A percentile compares a stretch with the other conserved stretches of the same genome.
Evolutionary conservation across 108 stramenopile species (phyloP).

Genomic region (Epithemia pelagica): DNA sequence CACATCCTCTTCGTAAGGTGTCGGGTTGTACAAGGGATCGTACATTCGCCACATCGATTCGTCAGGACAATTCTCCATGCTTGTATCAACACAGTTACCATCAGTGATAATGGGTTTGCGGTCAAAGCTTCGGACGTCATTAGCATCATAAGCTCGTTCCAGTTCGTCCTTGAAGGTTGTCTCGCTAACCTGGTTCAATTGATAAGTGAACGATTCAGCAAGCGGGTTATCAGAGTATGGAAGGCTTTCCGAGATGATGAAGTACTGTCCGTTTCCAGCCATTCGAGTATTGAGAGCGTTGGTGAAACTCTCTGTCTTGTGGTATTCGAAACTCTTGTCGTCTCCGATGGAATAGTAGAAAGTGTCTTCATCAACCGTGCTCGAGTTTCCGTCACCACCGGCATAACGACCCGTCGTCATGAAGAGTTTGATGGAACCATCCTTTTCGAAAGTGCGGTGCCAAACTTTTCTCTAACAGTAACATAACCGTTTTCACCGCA

Average conservation of each 20-base stretch:
- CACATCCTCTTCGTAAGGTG: neutral
- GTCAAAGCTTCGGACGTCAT: neutral
- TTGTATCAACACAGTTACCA: neutral
- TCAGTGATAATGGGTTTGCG: neutral
- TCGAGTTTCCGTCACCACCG: neutral
- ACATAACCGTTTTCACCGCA: slow-evolving; percentile 5
- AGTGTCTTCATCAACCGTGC: neutral
- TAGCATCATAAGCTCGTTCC: neutral
- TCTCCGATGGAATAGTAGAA: neutral
- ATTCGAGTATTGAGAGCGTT: neutral
- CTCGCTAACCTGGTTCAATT: neutral
- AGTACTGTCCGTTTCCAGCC: neutral
- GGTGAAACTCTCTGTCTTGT: neutral
- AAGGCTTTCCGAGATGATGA: neutral
- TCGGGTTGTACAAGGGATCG: neutral
- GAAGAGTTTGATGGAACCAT: neutral
- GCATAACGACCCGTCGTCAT: neutral
- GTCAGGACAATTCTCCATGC: neutral
- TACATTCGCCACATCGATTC: neutral
- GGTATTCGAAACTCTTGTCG: neutral
- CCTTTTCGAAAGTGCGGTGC: neutral
- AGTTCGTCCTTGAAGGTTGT: neutral
- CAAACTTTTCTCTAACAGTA: neutral
- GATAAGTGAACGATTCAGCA: neutral
- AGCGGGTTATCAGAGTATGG: neutral